Percentiles rank a stretch among this genome's conserved stretches.
phyloP scores from a whole-genome alignment of 1,139 yeast genomes.

The Kurtzmaniella quercitrusa region DNA sequence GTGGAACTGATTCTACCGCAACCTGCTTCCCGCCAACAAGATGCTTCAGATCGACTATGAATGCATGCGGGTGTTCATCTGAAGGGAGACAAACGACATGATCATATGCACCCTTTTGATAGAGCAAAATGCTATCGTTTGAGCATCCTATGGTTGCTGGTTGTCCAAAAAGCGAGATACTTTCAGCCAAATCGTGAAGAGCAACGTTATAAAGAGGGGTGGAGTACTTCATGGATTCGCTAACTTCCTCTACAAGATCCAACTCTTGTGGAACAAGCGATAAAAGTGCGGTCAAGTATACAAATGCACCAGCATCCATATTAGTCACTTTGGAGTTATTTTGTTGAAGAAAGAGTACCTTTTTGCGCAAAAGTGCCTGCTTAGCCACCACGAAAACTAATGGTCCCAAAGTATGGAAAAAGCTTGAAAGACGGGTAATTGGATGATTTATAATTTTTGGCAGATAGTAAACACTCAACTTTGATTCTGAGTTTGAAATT shows the following conservation, averaged over 20 bases:
- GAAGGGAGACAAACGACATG: conserved; percentile 29
- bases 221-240: conserved; percentile 16
- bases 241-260: conserved; percentile 12
- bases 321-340: conserved; percentile 28
- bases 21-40: conserved; percentile 12
- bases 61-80: conserved; percentile 16
- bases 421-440: conserved; percentile 41
- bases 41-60: conserved; percentile 4
- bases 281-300: conserved; percentile 33
- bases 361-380: conserved; percentile 57
- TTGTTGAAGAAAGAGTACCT: conserved; percentile 50
- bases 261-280: conserved; percentile 35
- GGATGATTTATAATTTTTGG: conserved; percentile 41
- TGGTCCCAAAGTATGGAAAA: conserved; percentile 64
- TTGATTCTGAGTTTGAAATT: conserved; percentile 6
- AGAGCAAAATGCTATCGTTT: conserved; percentile 64
- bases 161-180: conserved; percentile 12
- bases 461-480: conserved; percentile 8
- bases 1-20: conserved; percentile 9
- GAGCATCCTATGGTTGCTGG: conserved; percentile 60
- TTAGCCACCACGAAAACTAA: conserved; percentile 69
- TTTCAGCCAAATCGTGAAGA: conserved; percentile 46
- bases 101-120: conserved; percentile 55
- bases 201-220: conserved; percentile 65
- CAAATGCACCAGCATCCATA: conserved; percentile 24